Conservation (phyloP, 495 filamentous ascomycete species). For the Penicillium cataractarum region DNA sequence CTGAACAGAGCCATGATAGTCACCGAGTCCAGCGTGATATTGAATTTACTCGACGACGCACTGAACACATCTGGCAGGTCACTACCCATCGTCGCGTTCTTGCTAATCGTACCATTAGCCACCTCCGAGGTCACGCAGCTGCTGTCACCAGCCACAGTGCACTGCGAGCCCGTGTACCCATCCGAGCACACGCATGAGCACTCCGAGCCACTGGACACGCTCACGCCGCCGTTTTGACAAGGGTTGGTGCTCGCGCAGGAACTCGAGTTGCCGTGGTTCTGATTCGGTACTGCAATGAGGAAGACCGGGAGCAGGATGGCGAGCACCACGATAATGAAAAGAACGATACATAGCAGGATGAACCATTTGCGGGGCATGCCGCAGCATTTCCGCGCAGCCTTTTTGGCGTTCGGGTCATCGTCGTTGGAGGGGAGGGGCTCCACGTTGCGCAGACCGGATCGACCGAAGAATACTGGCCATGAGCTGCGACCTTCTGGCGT, state of each 20-base stretch:
- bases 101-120: conserved; percentile 46
- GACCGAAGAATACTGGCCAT: conserved; percentile 47
- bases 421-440: conserved; percentile 32
- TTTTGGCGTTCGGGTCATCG: conserved; percentile 26
- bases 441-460: conserved; percentile 42
- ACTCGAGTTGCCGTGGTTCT: conserved; percentile 41
- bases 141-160: conserved; percentile 59
- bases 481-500: conserved; percentile 51
- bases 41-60: conserved; percentile 68
- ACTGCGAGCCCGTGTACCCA: conserved; percentile 80
- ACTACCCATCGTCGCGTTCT: conserved; percentile 78
- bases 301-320: conserved; percentile 87
- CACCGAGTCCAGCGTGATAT: conserved; percentile 68
- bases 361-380: conserved; percentile 85
- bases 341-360: conserved; percentile 65
- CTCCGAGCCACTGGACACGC: conserved; percentile 60
- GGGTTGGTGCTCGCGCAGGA: conserved; percentile 56
- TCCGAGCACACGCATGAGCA: conserved; percentile 89
- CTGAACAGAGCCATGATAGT: conserved; percentile 78
- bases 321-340: conserved; percentile 77
- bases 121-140: conserved; percentile 75
- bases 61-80: conserved; percentile 73
- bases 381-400: conserved; percentile 58
- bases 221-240: conserved; percentile 83
- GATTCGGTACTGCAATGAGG: conserved; percentile 71